A percentile compares a stretch with the other conserved stretches of the same genome.
Conservation (phyloP, 192 early-diverging fungal species). For the Glomus cerebriforme region DNA sequence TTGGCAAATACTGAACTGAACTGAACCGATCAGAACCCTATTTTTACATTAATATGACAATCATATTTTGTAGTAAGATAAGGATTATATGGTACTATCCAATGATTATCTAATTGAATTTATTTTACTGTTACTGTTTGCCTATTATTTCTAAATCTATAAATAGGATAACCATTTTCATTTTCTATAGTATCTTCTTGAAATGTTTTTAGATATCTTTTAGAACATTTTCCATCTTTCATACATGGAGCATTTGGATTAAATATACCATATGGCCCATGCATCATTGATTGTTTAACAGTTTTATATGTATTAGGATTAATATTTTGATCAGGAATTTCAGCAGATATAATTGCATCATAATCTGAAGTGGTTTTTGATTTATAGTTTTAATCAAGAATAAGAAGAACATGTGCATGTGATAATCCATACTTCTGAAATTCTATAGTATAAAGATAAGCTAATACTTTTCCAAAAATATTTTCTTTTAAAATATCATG, state of each 20-base stretch:
- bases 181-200: constrained; percentile 12
- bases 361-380: constrained; percentile 18
- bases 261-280: constrained; percentile 35
- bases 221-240: constrained; percentile 32
- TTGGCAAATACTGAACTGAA: too few species aligned
- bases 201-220: constrained; percentile 32
- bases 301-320: constrained; percentile 31
- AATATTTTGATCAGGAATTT: constrained; percentile 29
- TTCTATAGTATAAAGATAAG: constrained; percentile 37
- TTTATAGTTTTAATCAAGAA: constrained; percentile 30
- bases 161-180: constrained; percentile 38
- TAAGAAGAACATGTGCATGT: constrained; percentile 44
- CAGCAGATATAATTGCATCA: constrained; percentile 36
- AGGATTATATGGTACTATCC: constrained; percentile 37
- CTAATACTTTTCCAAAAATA: constrained; percentile 37
- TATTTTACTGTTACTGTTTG: neutral
- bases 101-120: constrained; percentile 35
- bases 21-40: too few species aligned
- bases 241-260: constrained; percentile 35
- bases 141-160: constrained; percentile 8
- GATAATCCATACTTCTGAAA: too few species aligned
- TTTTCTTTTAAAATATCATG: constrained; percentile 30
- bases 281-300: constrained; percentile 31
- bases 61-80: constrained; percentile 42
- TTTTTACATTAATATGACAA: constrained; percentile 42